phyloP scores from a whole-genome alignment of 1,284 basidiomycete species.

The Heterobasidion occidentale region DNA sequence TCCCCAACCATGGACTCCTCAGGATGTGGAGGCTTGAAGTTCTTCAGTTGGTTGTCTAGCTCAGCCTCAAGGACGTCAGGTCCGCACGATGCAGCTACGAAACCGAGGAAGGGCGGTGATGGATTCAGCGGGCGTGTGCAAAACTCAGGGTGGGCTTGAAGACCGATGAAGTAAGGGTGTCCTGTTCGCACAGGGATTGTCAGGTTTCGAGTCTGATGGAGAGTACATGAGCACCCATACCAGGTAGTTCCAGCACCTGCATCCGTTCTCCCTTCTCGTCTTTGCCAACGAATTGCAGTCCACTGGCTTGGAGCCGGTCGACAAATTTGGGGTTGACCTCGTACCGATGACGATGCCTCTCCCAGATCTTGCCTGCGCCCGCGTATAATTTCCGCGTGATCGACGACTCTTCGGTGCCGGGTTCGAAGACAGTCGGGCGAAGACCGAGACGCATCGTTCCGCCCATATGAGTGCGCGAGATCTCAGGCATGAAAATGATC shows the following conservation, averaged over 20 bases:
- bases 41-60: slow-evolving; percentile 51
- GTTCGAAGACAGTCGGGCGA: slow-evolving; percentile 86
- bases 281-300: slow-evolving; percentile 83
- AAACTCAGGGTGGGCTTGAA: slow-evolving; percentile 98
- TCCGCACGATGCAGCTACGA: slow-evolving; percentile 83
- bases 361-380: slow-evolving; percentile 84
- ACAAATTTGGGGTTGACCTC: slow-evolving; percentile 94
- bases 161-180: slow-evolving; percentile 87
- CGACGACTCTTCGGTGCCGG: slow-evolving; percentile 49
- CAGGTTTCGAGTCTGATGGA: too few relatives aligned
- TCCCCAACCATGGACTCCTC: slow-evolving; percentile 42
- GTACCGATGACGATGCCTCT: slow-evolving; percentile 95
- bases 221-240: slow-evolving; percentile 33
- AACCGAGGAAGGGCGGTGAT: slow-evolving; percentile 94
- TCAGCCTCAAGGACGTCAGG: slow-evolving; percentile 65
- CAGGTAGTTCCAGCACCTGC: slow-evolving; percentile 88
- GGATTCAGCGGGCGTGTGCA: slow-evolving; percentile 98
- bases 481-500: slow-evolving; percentile 98
- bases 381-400: slow-evolving; percentile 81
- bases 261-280: slow-evolving; percentile 96
- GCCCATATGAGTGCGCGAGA: slow-evolving; percentile 96
- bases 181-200: too few relatives aligned
- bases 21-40: slow-evolving; percentile 44
- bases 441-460: slow-evolving; percentile 98
- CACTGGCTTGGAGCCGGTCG: slow-evolving; percentile 62